Evolutionary conservation across 495 filamentous ascomycete genomes (phyloP).

Genomic region (Aspergillus saccharolyticus): DNA sequence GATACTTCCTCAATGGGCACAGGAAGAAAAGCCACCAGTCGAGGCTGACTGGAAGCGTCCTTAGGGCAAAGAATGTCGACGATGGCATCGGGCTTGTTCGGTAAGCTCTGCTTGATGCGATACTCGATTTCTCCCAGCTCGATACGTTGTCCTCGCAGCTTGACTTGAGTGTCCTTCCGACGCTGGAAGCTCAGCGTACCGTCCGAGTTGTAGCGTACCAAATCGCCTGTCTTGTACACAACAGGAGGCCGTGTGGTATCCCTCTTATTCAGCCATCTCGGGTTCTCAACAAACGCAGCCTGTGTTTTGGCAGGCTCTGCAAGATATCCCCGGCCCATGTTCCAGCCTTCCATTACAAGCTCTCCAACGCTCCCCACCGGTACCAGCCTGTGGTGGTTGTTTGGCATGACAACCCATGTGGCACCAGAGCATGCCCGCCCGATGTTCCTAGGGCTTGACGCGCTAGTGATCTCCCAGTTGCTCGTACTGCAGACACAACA

Average conservation of each 20-base stretch:
- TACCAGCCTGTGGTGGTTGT: conserved; percentile 24
- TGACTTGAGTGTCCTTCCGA: conserved; percentile 58
- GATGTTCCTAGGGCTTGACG: conserved; percentile 11
- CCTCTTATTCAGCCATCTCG: not conserved
- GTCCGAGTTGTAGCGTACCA: conserved; percentile 65
- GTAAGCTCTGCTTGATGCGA: conserved; percentile 12
- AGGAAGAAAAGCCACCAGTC: conserved; percentile 12
- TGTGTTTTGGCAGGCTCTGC: conserved; percentile 34
- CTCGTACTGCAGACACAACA: conserved; percentile 29
- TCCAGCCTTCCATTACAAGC: conserved; percentile 36
- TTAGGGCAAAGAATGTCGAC: conserved; percentile 12
- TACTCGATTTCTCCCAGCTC: conserved; percentile 37
- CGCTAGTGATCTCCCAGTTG: conserved; percentile 7
- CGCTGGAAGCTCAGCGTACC: conserved; percentile 65
- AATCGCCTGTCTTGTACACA: conserved; percentile 67
- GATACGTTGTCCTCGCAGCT: conserved; percentile 35
- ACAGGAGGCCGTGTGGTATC: not conserved
- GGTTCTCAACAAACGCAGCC: conserved; percentile 35
- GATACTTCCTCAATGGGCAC: not conserved
- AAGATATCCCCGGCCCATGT: conserved; percentile 36
- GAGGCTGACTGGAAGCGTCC: conserved; percentile 12
- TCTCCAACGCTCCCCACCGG: conserved; percentile 40
- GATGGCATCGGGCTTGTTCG: conserved; percentile 8
- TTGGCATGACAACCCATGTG: conserved; percentile 32
- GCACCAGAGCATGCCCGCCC: conserved; percentile 9